Conservation (phyloP, 306 rosid species). For the Prunus armeniaca region DNA sequence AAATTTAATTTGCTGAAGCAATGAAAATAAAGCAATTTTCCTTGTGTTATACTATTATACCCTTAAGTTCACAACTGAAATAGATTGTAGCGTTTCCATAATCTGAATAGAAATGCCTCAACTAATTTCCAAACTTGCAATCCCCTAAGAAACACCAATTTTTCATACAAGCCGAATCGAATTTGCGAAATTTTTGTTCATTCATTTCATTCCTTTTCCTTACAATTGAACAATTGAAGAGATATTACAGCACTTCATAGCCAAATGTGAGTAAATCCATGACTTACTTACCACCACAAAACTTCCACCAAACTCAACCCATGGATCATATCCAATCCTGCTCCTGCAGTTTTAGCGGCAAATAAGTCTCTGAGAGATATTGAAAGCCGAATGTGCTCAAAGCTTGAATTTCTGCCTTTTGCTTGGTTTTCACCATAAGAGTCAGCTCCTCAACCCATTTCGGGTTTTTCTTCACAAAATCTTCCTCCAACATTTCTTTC, state of each 20-base stretch:
- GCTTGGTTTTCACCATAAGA: conserved; percentile 93
- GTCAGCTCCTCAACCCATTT: conserved; percentile 91
- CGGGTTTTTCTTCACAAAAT: conserved; percentile 92
- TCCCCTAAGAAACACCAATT: not conserved
- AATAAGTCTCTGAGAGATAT: conserved; percentile 80
- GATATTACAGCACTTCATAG: not conserved
- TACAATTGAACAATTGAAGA: not conserved
- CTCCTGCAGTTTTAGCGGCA: conserved; percentile 88
- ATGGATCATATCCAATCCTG: conserved; percentile 67
- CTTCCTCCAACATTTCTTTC: conserved; percentile 88
- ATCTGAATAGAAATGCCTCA: too few relatives aligned
- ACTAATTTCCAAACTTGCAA: too few relatives aligned
- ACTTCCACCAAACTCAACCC: not conserved
- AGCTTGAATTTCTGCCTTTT: conserved; percentile 98
- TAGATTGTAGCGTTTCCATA: not conserved
- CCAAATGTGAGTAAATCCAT: not conserved
- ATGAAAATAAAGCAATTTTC: conserved; percentile 16
- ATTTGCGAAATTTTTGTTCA: not conserved
- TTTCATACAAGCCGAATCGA: not conserved
- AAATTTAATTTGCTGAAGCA: conserved; percentile 3
- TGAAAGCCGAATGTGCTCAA: conserved; percentile 88
- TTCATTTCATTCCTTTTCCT: not conserved
- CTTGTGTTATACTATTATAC: not conserved
- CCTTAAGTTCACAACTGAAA: not conserved
- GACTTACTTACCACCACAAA: not conserved